phyloP scores from a whole-genome alignment of 306 rosid species.

The Quercus ilex region DNA sequence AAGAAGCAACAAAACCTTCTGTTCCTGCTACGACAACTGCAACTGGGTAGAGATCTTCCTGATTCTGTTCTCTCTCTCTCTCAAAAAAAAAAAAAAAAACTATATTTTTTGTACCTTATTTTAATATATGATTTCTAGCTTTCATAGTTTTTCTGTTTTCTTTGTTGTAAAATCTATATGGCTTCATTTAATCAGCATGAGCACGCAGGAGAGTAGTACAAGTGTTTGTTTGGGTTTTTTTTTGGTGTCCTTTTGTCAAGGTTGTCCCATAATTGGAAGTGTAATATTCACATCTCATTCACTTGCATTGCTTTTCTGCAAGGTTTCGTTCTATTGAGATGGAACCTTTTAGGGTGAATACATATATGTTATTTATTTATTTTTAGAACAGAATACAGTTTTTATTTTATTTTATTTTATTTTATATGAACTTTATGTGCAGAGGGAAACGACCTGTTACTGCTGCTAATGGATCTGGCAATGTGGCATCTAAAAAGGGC shows the following conservation, averaged over 20 bases:
- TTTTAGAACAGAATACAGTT: too few relatives aligned
- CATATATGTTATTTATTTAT: background rate
- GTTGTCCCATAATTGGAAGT: background rate
- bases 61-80: background rate
- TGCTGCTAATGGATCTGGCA: constrained; percentile 57
- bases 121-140: background rate
- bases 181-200: background rate
- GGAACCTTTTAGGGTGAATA: background rate
- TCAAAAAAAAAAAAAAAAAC: too few relatives aligned
- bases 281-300: background rate
- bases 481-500: constrained; percentile 63
- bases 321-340: background rate
- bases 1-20: constrained; percentile 67
- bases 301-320: background rate
- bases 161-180: background rate
- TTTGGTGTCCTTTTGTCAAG: background rate
- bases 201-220: background rate
- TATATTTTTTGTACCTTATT: background rate
- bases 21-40: constrained; percentile 36
- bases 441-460: constrained; percentile 80
- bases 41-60: constrained; percentile 53
- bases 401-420: background rate
- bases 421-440: constrained; percentile 16
- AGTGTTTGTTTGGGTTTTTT: too few relatives aligned
- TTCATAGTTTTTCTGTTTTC: background rate